phyloP scores from a whole-genome alignment of 495 filamentous ascomycete species.

The Penicillium paxilli region DNA sequence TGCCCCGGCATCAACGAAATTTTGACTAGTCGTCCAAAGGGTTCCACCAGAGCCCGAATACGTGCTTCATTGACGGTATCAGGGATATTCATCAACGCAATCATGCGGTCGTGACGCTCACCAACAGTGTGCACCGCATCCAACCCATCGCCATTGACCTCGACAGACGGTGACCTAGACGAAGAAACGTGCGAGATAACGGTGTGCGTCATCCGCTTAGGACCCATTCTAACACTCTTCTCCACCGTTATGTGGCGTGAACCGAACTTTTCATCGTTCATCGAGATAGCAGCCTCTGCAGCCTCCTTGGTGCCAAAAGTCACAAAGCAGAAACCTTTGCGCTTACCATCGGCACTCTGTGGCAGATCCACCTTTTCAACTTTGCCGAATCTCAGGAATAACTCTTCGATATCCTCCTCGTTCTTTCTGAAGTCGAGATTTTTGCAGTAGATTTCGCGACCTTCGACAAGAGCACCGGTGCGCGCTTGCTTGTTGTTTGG shows the following conservation, averaged over 20 bases:
- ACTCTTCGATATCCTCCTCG: conserved; percentile 65
- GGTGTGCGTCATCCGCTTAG: conserved; percentile 48
- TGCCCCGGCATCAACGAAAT: conserved; percentile 67
- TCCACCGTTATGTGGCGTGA: conserved; percentile 71
- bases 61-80: conserved; percentile 67
- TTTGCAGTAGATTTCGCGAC: conserved; percentile 79
- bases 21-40: conserved; percentile 55
- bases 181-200: conserved; percentile 37
- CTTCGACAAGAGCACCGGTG: conserved; percentile 79
- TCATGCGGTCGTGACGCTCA: conserved; percentile 51
- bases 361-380: conserved; percentile 69
- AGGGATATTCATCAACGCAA: conserved; percentile 61
- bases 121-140: conserved; percentile 29
- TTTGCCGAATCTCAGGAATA: conserved; percentile 74
- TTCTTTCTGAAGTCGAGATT: conserved; percentile 67
- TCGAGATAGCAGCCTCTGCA: conserved; percentile 65
- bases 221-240: conserved; percentile 47
- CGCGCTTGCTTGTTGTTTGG: conserved; percentile 74
- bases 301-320: conserved; percentile 72
- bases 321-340: conserved; percentile 75
- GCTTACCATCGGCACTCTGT: conserved; percentile 60
- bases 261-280: conserved; percentile 70
- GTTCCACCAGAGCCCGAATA: conserved; percentile 60
- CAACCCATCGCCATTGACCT: conserved; percentile 31
- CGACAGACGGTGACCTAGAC: conserved; percentile 38